Evolutionary conservation across 495 filamentous ascomycete genomes (phyloP), one percentile per base, ranked within the genome.

Genomic region (Podospora pseudopauciseta): DNA sequence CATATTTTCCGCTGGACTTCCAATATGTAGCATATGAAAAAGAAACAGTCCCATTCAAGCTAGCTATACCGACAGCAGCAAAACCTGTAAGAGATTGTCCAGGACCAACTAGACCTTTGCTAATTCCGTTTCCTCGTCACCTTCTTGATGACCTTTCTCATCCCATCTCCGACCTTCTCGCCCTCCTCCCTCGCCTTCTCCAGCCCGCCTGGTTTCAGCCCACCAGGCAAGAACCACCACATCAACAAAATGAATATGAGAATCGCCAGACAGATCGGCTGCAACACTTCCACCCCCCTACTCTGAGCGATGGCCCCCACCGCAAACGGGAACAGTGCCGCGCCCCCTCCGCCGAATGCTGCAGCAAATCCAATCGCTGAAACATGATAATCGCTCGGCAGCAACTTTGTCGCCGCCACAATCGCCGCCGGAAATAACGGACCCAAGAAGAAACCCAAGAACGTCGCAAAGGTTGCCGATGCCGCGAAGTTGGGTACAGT

Each of bases 261-360:
- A 60, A 94, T 75, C 26, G 85, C 90, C 75, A 95, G 79, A 64
- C 89, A 84, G 70, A 94, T 86, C 16, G 92, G 92, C 79, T 93
- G 91, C 71, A 94, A 71, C 13, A 93, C 91, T 73, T 88, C 77
- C 9, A 95, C 92, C 18, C 93, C 92, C 75, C 86, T 90, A 18
- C 84, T 86, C 76, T 95, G 89, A 6, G 92, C 93, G 77, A 96
- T 90, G 0, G 91, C 91, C 1, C 92, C 92, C 0, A 96, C 90
- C 0, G 86, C 90, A 75, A 96, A 97, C 0, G 93, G 93, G 61
- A 97, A 86, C 18, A 94, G 76, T 0, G 92, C 91, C 3, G 91
- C 92, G 0, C 93, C 93, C 7, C 85, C 85, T 0, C 91, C 89
- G 2, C 93, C 93, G 78, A 94, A 89, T 0, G 93, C 91, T 4